Base-by-base conservation (phyloP, 148 eudicot genomes). In the Camellia japonica region DNA sequence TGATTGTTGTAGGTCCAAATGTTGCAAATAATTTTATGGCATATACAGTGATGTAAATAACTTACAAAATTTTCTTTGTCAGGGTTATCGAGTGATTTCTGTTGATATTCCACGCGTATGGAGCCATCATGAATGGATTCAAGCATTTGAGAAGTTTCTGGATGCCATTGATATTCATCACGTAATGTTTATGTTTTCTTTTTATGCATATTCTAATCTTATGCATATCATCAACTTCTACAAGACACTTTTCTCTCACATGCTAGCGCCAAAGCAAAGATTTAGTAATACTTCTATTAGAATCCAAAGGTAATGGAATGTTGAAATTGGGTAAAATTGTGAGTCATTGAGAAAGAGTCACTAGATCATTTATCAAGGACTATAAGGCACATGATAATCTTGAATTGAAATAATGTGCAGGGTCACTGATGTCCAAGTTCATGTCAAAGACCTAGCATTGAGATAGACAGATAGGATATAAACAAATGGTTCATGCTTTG, bases 101-200 rank as follows among this genome's bases (percentile, higher is more conserved):
- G 93, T 96, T 83, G 99, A 96, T 85, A 93, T 96, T 87, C 99
- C 99, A 11, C 91, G 93, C 67, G 94, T 90, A 79, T 92, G 99
- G 99, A 96, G 84, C 84, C 89, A 90, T 84, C 90, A 88, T 60
- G 99, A 96, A 85, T 96, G 99, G 99, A 83, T 96, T 82, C 98
- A 96, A 78, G 89, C 93, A 62, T 96, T 96, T 84, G 99, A 96
- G 84, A 96, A 96, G 88, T 96, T 96, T 86, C 85, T 96, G 89
- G 99, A 96, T 81, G 94, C 87, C 62, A 88, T 96, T 78, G 93
- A 96, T 82, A 91, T 96, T 83, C 98, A 96, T 88, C 98, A 91
- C 89, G 99, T 96, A 93, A 90, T 98, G 52, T 83, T 86, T 65
- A 69, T 47, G 64, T 73, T 38, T 78, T 44, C 46, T 47, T 52